Base-by-base conservation (phyloP, 2,329 filamentous ascomycete species). In the Colletotrichum sp. region DNA sequence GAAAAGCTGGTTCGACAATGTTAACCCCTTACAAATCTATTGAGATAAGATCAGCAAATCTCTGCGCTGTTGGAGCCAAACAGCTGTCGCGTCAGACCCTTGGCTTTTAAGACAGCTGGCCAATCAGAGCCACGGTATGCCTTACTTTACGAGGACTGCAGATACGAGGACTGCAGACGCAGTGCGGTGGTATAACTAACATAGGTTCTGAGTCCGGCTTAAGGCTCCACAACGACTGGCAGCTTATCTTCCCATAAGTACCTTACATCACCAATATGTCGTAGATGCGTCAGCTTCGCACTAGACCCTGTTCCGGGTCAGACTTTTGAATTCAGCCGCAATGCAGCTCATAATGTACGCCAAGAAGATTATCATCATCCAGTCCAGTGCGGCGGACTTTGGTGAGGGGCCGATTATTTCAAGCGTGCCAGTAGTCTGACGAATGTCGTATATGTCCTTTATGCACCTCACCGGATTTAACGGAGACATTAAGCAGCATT, bases 281-380 rank as follows among this genome's bases (percentile, higher is more conserved):
- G 18, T 9, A 44, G 39, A 44, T 44, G 4, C 39, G 39, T 44
- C 39, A 44, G 18, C 39, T 10, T 44, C 39, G 1, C 0, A 12
- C 39, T 0, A n/a, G 18, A 44, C 18, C 39, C 3, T 3, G 3
- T 1, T 44, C 18, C 18, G 39, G 39, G 9, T 1, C 1, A 44
- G 39, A n/a, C 39, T 2, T 44, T 0, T 44, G 39, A 10, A 0
- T 44, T 12, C 0, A 12, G 39, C 39, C 5, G 39, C 39, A 44
- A 44, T 44, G 39, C 39, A 44, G 39, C 39, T 18, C 1, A n/a
- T 4, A n/a, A n/a, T 3, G 4, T 44, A 6, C 9, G 9, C 39
- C 39, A 44, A 44, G 5, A 44, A 44, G 9, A 4, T 10, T 44
- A 7, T 44, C 39, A 44, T 44, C 39, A 44, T 44, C 2, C 39